Evolutionary conservation across 345 rosid genomes (phyloP), one percentile per base, ranked within the genome.

Genomic region (Eucalyptus marginata): DNA sequence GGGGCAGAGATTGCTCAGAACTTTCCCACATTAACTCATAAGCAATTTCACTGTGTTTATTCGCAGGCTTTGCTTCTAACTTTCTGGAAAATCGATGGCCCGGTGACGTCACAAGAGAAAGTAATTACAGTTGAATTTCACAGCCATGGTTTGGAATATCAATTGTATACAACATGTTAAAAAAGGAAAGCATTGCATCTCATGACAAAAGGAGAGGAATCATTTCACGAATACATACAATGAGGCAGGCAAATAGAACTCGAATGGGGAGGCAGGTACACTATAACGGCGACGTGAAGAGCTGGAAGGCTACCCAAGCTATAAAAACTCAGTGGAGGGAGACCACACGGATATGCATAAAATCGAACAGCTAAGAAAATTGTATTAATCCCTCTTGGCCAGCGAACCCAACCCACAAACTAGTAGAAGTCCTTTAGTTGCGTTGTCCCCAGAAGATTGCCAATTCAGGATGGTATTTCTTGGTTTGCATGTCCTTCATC

Each of bases 231-330:
- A 4, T 49, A 49, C 51, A 49, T 49, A 49, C 16, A 13, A 49
- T 49, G 51, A 13, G 2, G 51, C 51, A 49, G 51, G 51, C 51
- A 49, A 49, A 49, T 49, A 49, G 51, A 40, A 43, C 91, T 97
- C 93, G 96, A 95, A 87, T 98, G 99, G 99, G 95, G 94, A 44
- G 96, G 95, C 90, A 98, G 99, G 54, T 96, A 96, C 16, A 49
- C 90, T 98, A 97, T 93, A 98, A 98, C 89, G 99, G 99, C 51
- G 98, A 95, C 86, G 95, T 98, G 51, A 98, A 97, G 93, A 98
- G 98, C 10, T 93, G 99, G 90, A 97, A 95, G 91, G 95, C 97
- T 68, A 91, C 95, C 90, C 98, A 96, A 93, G 92, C 99, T 86
- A 91, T 89, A 7, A 99, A 96, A 87, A 49, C 91, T 94, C 52